Evolutionary conservation across 1,284 basidiomycete genomes (phyloP).

Genomic region (Trametes pubescens): DNA sequence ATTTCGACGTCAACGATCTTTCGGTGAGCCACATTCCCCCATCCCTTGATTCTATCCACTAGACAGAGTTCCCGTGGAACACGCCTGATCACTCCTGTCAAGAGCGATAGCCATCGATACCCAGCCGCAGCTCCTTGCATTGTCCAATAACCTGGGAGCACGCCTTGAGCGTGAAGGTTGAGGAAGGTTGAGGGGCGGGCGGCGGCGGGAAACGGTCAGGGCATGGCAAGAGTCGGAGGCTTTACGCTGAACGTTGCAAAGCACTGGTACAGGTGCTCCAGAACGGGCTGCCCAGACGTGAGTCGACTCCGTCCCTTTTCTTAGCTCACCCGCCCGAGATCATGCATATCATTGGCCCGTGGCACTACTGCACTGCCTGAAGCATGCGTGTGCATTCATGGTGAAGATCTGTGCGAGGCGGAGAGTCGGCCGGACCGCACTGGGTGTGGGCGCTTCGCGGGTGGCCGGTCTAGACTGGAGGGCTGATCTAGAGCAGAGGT

Average conservation of each 20-base stretch:
- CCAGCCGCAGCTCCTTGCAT: no score
- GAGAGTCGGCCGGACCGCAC: constrained; percentile 11
- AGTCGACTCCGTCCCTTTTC: background rate
- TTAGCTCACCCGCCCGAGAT: background rate
- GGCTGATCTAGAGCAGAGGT: constrained; percentile 4
- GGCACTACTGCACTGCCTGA: background rate
- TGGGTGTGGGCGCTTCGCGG: constrained; percentile 8
- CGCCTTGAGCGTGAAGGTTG: background rate
- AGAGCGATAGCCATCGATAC: constrained; percentile 6
- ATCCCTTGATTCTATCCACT: background rate
- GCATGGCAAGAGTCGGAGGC: background rate
- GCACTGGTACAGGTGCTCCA: background rate
- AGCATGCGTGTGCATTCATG: background rate
- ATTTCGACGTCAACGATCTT: no score
- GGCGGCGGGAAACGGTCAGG: background rate
- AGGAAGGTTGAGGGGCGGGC: background rate
- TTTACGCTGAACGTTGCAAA: background rate
- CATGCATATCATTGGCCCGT: background rate
- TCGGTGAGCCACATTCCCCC: background rate
- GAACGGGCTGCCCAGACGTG: background rate
- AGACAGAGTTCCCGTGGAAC: background rate
- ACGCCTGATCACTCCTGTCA: constrained; percentile 6
- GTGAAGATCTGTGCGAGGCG: constrained; percentile 2
- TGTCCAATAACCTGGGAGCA: background rate
- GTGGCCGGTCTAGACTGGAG: background rate